phyloP scores from a whole-genome alignment of 306 rosid genomes.

The Nissolia schottii region DNA sequence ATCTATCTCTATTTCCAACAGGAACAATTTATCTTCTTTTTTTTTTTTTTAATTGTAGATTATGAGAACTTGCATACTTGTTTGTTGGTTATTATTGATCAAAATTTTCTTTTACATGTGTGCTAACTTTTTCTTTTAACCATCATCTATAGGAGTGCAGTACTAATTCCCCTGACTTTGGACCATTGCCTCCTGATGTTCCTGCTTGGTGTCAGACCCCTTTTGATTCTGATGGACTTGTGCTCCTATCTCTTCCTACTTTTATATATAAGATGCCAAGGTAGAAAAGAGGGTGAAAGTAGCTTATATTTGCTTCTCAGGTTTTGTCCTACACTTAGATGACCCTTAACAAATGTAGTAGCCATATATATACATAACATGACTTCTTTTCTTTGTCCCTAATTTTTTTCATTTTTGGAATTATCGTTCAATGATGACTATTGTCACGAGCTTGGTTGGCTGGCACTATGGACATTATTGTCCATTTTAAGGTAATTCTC shows the following conservation, averaged over 20 bases:
- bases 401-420: constrained; percentile 13
- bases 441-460: constrained; percentile 91
- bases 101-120: background rate
- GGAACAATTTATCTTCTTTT: no score
- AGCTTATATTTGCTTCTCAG: background rate
- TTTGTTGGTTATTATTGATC: no score
- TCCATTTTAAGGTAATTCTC: constrained; percentile 68
- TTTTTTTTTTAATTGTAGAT: no score
- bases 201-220: constrained; percentile 99
- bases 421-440: constrained; percentile 79
- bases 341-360: no score
- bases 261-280: background rate
- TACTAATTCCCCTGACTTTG: constrained; percentile 71
- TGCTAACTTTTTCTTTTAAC: background rate
- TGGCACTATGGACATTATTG: constrained; percentile 87
- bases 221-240: constrained; percentile 94
- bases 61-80: no score
- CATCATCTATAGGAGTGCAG: constrained; percentile 66
- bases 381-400: background rate
- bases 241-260: background rate
- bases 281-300: background rate
- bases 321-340: background rate
- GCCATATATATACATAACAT: background rate
- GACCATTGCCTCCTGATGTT: constrained; percentile 83
- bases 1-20: no score